phyloP scores from a whole-genome alignment of 1,284 basidiomycete genomes.

The Megacollybia platyphylla region DNA sequence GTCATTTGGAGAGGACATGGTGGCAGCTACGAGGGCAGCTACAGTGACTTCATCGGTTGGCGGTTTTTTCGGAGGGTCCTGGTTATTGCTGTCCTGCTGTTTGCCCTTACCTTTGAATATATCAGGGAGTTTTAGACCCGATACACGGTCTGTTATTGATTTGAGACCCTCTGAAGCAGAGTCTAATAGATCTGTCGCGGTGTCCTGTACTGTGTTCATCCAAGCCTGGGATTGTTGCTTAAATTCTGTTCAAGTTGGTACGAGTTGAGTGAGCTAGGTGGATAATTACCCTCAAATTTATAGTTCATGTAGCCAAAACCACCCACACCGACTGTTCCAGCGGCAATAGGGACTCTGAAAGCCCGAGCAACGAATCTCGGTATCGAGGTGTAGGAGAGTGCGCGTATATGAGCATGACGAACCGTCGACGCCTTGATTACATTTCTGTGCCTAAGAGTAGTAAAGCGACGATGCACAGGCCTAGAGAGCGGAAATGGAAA shows the following conservation, averaged over 20 bases:
- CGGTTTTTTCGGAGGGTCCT: constrained; percentile 19
- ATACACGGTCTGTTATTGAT: constrained; percentile 39
- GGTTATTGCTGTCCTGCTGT: constrained; percentile 13
- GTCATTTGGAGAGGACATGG: constrained; percentile 61
- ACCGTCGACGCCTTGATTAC: neutral
- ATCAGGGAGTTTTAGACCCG: constrained; percentile 53
- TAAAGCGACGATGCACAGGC: neutral
- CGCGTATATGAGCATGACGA: constrained; percentile 60
- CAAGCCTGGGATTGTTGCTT: constrained; percentile 54
- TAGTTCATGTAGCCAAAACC: constrained; percentile 87
- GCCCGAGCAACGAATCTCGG: constrained; percentile 75
- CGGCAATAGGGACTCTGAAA: constrained; percentile 76
- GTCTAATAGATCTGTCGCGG: constrained; percentile 53
- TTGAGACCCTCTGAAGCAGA: constrained; percentile 56
- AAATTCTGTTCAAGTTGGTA: constrained; percentile 35
- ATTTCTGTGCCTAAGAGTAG: neutral
- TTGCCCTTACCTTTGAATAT: constrained; percentile 32
- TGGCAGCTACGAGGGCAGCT: constrained; percentile 63
- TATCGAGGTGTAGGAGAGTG: constrained; percentile 74
- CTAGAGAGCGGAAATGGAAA: neutral
- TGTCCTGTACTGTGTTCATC: constrained; percentile 53
- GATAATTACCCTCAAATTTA: constrained; percentile 77
- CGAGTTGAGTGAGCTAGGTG: neutral
- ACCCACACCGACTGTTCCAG: constrained; percentile 80
- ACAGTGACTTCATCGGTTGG: constrained; percentile 53